Evolutionary conservation across 2,329 filamentous ascomycete genomes (phyloP), one percentile per base, ranked within the genome.

Genomic region (Bipolaris oryzae): DNA sequence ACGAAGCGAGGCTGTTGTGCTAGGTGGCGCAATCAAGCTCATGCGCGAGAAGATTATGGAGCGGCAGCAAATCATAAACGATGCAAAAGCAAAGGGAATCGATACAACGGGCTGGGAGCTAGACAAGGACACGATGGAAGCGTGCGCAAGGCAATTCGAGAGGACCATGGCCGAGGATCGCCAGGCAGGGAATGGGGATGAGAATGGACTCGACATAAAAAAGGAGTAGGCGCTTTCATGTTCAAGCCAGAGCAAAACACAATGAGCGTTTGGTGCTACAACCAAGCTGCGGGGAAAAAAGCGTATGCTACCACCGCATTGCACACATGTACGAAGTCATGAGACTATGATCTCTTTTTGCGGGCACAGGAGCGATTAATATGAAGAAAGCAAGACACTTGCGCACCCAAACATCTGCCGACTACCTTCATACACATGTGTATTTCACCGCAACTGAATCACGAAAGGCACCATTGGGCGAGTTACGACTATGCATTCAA

Each of bases 1-100:
- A 1, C 87, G 92, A 43, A 95, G 91, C 62, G 92, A 96, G 75
- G 91, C 90, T 25, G 82, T 92, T 16, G 91, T 96, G n/a, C 81
- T 96, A 20, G 86, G 87, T 61, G 76, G 75, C 21, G 80, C 80
- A 1, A 76, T 82, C 52, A 73, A 76, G 43, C 76, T 74, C 65
- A 77, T 81, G 70, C 67, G 73, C 52, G 72, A 78, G 48, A 70
- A 79, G 71, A 73, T 80, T 28, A 61, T 68, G 10, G 66, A 74
- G 62, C 69, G 75, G 34, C 64, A 74, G 62, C 59, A 63, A 53
- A 68, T 73, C 67, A 77, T 76, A 49, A 72, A 74, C 16, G 66
- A 72, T 23, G 74, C 76, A 33, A 73, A 70, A 47, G 70, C 68
- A 25, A 71, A 70, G 31, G 78, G 77, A 10, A 57, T 75, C 20